Evolutionary conservation across 495 filamentous ascomycete species (phyloP), one percentile per base, ranked within the genome.

Genomic region (Recurvomyces mirabilis): DNA sequence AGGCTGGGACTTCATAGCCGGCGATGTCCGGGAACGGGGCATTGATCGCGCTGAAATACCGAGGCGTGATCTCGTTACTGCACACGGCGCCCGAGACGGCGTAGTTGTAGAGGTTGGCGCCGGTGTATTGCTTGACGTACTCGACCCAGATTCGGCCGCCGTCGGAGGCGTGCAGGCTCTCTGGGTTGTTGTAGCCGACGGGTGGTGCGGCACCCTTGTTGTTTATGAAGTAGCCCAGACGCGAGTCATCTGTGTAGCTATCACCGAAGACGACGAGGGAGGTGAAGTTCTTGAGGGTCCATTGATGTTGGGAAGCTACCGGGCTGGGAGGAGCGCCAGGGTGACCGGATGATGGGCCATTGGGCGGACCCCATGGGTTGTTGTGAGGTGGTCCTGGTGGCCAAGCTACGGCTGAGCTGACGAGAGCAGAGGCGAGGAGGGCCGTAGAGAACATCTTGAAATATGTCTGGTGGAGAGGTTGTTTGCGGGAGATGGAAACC

Each of bases 161-260:
- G 40, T 70, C 69, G 5, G 75, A 58, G 3, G 81, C 77, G n/a
- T 31, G 11, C 38, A 41, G 45, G 40, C 20, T 43, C 43, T 59
- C 56, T 18, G 68, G 65, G 26, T 66, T 55, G 9, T 62, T 57
- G 57, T 62, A 67, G 20, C 83, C 82, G 3, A 71, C 60, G 7
- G 81, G 79, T 5, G 82, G 82, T 0, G 74, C 65, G 1, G 60
- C 54, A 14, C 74, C 73, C 52, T 74, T 69, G 49, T 82, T 61
- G 39, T 45, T 59, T 51, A 66, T 59, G 54, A 84, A 78, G 51
- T 82, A 82, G 1, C 54, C 47, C 15, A 82, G 54, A 2, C 82
- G 73, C 5, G 68, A 70, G 49, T 86, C 80, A 57, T 86, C 82
- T 0, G 79, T 82, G 55, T 79, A 86, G 62, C 81, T 84, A 60